Base-by-base conservation (phyloP, 169 alveolate genomes). In the Plasmodium coatneyi region DNA sequence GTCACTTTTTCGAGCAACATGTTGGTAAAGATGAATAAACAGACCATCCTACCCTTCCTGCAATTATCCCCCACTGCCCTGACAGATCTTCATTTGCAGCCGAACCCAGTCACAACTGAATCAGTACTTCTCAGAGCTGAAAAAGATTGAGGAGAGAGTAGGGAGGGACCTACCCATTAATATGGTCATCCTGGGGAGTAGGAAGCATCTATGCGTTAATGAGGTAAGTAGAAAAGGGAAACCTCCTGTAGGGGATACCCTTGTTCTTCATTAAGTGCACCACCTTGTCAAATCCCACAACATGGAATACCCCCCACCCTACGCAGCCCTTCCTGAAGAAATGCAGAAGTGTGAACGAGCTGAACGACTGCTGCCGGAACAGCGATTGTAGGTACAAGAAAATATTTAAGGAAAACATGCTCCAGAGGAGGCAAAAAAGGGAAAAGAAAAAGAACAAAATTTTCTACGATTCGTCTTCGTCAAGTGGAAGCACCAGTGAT, bases 51-150 rank as follows among this genome's bases (percentile, higher is more conserved):
- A 43, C 9, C 74, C 32, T 9, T 19, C 32, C 2, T 19, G 4
- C 74, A 1, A 5, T 14, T 25, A 12, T 6, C 74, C 3, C 74
- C n/a, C 74, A 28, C 25, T 9, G 2, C 25, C 74, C 9, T 9
- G 32, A 5, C 95, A 95, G 96, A 79, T 95, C 32, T 71, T 95
- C 39, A 94, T 95, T 14, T 84, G 96, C 92, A 95, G 96, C 80
- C 66, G 97, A 46, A 95, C 96, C 22, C 97, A 95, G 56, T 89
- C 95, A 34, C 97, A 95, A 41, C 86, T 95, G 72, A 80, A 81
- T 12, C 97, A 95, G 83, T 95, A 93, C 46, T 86, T 95, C 39
- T 71, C 34, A 4, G 97, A 95, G 71, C 30, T 95, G 22, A 92
- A 92, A 74, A 78, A 86, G 19, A 93, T 89, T 2, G 92, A 87